These are phyloP conservation scores for Chaetomiaceae sp. DNA, from an alignment of 2,329 filamentous ascomycete species.

Conservation along the genomic window DNA sequence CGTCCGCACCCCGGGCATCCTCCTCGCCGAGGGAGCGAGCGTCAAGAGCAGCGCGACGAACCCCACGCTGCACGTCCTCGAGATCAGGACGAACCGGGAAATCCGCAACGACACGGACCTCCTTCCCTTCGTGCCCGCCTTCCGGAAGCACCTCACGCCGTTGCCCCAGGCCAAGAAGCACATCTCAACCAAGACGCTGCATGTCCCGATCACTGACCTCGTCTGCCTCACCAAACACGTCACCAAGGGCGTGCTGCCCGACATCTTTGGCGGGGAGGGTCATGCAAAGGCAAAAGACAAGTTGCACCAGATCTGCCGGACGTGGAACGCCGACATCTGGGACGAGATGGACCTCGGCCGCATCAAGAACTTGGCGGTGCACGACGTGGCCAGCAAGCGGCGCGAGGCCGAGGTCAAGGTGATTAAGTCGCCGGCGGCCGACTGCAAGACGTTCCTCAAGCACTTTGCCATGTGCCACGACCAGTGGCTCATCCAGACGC, in stretches of 20 bases:
- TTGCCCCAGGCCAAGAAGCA: slow-evolving; percentile 63
- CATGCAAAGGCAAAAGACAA: slow-evolving; percentile 58
- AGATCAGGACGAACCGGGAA: slow-evolving; percentile 64
- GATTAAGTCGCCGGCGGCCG: slow-evolving; percentile 59
- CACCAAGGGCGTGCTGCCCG: slow-evolving; percentile 54
- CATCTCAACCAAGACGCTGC: slow-evolving; percentile 61
- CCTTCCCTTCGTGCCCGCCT: slow-evolving; percentile 72
- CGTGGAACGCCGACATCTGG: slow-evolving; percentile 73
- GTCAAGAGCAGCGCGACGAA: slow-evolving; percentile 51
- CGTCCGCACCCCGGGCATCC: slow-evolving; percentile 73
- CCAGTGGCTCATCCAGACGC: slow-evolving; percentile 93
- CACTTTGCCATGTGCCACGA: slow-evolving; percentile 97
- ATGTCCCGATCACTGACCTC: slow-evolving; percentile 70
- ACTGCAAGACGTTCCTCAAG: slow-evolving; percentile 76
- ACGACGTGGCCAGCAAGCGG: slow-evolving; percentile 73
- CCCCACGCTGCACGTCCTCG: slow-evolving; percentile 71
- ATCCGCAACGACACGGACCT: slow-evolving; percentile 77
- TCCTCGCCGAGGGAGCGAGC: slow-evolving; percentile 70
- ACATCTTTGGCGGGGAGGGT: slow-evolving; percentile 50
- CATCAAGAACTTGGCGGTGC: slow-evolving; percentile 76
- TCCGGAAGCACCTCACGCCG: slow-evolving; percentile 62
- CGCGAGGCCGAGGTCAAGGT: slow-evolving; percentile 57
- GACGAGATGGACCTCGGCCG: slow-evolving; percentile 77
- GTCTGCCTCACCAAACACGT: slow-evolving; percentile 76
- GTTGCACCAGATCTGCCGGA: slow-evolving; percentile 62